These are phyloP conservation scores for Dendrocalamus sinicus DNA, from an alignment of 176 grass and related monocot species.

Conservation along the genomic window DNA sequence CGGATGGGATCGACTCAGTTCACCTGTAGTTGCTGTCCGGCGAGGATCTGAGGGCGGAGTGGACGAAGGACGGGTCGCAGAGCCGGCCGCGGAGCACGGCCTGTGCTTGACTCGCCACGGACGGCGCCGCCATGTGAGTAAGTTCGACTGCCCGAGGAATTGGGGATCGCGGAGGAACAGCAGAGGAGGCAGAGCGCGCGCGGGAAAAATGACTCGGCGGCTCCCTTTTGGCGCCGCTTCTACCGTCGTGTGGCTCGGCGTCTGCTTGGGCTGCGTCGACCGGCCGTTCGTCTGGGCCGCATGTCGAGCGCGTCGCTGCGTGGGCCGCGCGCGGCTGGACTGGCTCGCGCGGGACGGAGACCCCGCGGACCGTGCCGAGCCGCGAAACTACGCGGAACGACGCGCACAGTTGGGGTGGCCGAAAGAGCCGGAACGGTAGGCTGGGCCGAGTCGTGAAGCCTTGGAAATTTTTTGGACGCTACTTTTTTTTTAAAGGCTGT, in stretches of 20 bases:
- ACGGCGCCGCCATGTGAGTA: conserved; percentile 41
- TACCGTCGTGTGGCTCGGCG: too few species aligned
- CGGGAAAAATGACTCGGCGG: background rate
- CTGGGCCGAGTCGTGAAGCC: background rate
- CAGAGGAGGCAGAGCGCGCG: background rate
- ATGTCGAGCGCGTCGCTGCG: too few species aligned
- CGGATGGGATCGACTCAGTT: background rate
- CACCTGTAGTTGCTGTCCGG: conserved; percentile 80
- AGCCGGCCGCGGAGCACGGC: conserved; percentile 61
- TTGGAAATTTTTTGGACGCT: background rate
- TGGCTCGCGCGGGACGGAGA: background rate
- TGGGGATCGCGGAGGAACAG: background rate
- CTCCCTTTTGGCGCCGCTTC: background rate
- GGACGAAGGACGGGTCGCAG: conserved; percentile 65
- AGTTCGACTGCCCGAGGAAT: background rate
- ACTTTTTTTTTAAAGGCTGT: too few species aligned
- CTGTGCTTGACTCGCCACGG: conserved; percentile 55
- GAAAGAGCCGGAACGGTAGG: background rate
- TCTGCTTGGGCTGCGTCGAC: too few species aligned
- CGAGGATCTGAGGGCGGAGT: conserved; percentile 62
- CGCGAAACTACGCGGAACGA: background rate
- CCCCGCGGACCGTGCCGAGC: background rate
- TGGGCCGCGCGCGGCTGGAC: too few species aligned
- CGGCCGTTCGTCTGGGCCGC: too few species aligned
- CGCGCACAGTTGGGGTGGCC: background rate